A percentile compares a stretch with the other conserved stretches of the same genome.
phyloP scores from a whole-genome alignment of 192 early-diverging fungal species.

The Rhizophagus sp. region DNA sequence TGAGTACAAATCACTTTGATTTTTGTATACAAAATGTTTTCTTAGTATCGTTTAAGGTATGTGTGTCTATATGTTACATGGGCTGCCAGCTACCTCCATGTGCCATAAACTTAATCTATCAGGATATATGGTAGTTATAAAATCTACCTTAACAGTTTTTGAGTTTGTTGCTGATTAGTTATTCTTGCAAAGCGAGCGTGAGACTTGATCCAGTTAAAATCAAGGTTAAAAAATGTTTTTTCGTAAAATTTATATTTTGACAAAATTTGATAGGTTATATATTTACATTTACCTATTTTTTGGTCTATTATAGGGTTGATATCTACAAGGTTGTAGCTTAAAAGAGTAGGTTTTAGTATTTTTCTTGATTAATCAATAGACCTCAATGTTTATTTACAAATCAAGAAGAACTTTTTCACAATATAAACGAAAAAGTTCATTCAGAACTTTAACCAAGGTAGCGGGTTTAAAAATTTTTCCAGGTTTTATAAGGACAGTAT shows the following conservation, averaged over 20 bases:
- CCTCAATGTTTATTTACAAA: no score
- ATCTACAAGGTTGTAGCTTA: constrained; percentile 23
- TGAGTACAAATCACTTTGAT: constrained; percentile 14
- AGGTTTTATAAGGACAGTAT: constrained; percentile 16
- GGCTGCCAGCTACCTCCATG: constrained; percentile 15
- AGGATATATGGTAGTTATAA: neutral
- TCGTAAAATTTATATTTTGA: constrained; percentile 31
- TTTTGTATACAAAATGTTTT: constrained; percentile 23
- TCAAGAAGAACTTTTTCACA: constrained; percentile 32
- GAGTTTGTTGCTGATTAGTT: constrained; percentile 23
- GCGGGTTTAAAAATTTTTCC: constrained; percentile 26
- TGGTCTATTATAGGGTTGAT: constrained; percentile 12
- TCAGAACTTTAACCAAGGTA: constrained; percentile 1
- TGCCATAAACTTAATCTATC: constrained; percentile 23
- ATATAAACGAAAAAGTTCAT: constrained; percentile 30
- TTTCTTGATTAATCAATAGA: constrained; percentile 12
- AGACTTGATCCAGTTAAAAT: constrained; percentile 23
- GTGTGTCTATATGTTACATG: neutral
- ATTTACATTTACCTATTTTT: constrained; percentile 28
- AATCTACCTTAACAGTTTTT: constrained; percentile 26
- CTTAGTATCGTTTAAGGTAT: constrained; percentile 3
- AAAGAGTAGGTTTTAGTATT: neutral
- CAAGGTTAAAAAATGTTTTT: constrained; percentile 1
- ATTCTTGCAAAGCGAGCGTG: constrained; percentile 22
- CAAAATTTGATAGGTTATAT: constrained; percentile 20